These are phyloP conservation scores for Stachybotrys elegans DNA, from an alignment of 2,329 filamentous ascomycete species.

Conservation along the genomic window DNA sequence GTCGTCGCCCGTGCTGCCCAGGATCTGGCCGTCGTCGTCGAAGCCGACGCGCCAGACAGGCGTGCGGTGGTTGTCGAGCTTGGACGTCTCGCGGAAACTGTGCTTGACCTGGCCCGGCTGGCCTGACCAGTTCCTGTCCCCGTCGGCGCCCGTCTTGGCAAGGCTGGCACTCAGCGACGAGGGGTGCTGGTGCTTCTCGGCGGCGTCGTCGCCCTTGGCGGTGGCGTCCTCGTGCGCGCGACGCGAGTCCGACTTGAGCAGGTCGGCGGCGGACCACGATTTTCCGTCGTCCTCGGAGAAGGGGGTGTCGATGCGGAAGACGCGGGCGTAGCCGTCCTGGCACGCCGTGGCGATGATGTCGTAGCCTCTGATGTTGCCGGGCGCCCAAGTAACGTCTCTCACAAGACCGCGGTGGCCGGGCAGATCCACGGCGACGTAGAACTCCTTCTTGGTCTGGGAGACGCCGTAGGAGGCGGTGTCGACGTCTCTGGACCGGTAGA, in stretches of 20 bases:
- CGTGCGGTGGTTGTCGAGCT: conserved; percentile 61
- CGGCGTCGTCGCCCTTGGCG: conserved; percentile 24
- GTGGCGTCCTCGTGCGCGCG: conserved; percentile 18
- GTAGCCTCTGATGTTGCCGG: conserved; percentile 83
- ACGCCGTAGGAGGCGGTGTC: conserved; percentile 46
- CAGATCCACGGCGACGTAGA: conserved; percentile 79
- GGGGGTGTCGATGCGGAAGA: conserved; percentile 75
- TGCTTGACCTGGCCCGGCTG: conserved; percentile 64
- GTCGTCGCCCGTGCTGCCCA: conserved; percentile 74
- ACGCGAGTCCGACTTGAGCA: conserved; percentile 30
- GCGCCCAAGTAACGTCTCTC: conserved; percentile 86
- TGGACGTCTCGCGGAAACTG: conserved; percentile 56
- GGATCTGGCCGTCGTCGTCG: conserved; percentile 63
- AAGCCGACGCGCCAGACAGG: conserved; percentile 75
- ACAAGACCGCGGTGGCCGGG: conserved; percentile 71
- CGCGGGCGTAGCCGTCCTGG: conserved; percentile 82
- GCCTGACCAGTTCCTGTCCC: conserved; percentile 48
- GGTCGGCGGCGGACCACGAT: conserved; percentile 43
- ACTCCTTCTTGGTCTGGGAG: conserved; percentile 61
- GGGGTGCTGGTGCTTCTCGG: conserved; percentile 28
- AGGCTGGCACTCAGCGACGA: conserved; percentile 49
- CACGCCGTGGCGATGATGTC: conserved; percentile 89
- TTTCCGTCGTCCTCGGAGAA: conserved; percentile 40
- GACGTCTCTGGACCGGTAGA: conserved; percentile 71
- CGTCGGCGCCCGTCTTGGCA: conserved; percentile 40